Conservation (phyloP, 192 early-diverging fungal species). For the Podila epigama region DNA sequence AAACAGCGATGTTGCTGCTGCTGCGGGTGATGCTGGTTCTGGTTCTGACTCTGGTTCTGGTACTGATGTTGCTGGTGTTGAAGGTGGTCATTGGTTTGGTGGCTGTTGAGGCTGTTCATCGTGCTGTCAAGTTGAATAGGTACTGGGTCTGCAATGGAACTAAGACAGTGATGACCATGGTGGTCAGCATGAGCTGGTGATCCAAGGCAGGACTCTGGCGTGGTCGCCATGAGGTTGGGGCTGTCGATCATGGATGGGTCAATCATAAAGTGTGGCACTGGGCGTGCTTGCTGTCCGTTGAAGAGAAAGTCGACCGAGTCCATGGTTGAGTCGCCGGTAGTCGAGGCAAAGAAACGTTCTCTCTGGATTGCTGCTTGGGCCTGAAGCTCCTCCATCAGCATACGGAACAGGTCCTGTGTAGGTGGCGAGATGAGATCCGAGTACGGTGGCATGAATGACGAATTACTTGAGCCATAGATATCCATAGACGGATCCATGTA, state of each 20-base stretch:
- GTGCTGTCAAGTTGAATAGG: background rate
- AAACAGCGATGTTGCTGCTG: background rate
- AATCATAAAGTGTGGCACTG: conserved; percentile 8
- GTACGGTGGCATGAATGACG: conserved; percentile 3
- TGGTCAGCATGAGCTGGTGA: background rate
- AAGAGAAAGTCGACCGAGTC: conserved; percentile 40
- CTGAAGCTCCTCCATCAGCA: conserved; percentile 39
- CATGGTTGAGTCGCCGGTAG: conserved; percentile 22
- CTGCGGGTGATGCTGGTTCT: background rate
- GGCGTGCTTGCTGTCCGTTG: conserved; percentile 21
- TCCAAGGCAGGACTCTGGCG: conserved; percentile 14
- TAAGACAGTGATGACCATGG: background rate
- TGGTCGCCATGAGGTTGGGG: conserved; percentile 18
- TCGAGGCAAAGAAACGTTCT: conserved; percentile 34
- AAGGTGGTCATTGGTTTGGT: background rate
- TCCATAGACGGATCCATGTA: conserved; percentile 40
- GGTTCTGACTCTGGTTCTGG: background rate
- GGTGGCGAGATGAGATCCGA: conserved; percentile 15
- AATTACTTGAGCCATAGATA: conserved; percentile 16
- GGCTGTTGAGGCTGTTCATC: background rate
- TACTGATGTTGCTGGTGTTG: background rate
- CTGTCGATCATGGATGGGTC: conserved; percentile 10
- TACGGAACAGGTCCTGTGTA: conserved; percentile 36
- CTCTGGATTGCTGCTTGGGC: conserved; percentile 29
- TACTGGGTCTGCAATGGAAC: background rate